Evolutionary conservation across 768 basidiomycete species (phyloP), one percentile per base, ranked within the genome.

Genomic region (Leccinum variicolor): DNA sequence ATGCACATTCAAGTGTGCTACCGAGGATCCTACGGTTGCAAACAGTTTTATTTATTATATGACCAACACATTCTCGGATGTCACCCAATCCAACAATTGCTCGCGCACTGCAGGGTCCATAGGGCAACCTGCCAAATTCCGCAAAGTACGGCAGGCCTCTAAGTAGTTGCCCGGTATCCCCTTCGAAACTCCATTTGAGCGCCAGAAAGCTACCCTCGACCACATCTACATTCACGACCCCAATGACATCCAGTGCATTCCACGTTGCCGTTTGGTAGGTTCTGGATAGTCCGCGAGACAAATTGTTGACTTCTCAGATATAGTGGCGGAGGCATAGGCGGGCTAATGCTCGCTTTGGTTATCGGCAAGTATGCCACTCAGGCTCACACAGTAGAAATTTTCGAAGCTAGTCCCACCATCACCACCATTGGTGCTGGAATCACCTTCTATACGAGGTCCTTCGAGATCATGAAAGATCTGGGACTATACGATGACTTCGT

Each of bases 391-490:
- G 66, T 81, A 5, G 71, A 75, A n/a, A 59, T 81, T 14, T 81
- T 77, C 59, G 80, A 81, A 53, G 70, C 76, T 9, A 68, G 77
- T 3, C 60, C 74, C 0, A 63, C 64, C 21, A 71, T 81, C 33
- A 70, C 73, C 3, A 76, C 78, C 46, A 67, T 77, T 45, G 80
- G 80, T 8, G 79, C 79, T 21, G 80, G 79, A 1, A 74, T 82
- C 45, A 70, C 66, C 3, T 60, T 85, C 9, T 84, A 76, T 62
- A 75, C 76, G 25, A 78, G 83, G 74, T 68, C 62, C 72, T 76
- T 76, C 75, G 73, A 72, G 13, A 69, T 77, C 6, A 58, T 81
- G 62, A 66, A 74, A 31, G 62, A 68, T 3, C 62, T 81, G 34
- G 79, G 76, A 1, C 53, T 81, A 7, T 71, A 74, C 14, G 69